Evolutionary conservation across 768 basidiomycete species (phyloP), one percentile per base, ranked within the genome.

Genomic region (Suillus hirtellus): DNA sequence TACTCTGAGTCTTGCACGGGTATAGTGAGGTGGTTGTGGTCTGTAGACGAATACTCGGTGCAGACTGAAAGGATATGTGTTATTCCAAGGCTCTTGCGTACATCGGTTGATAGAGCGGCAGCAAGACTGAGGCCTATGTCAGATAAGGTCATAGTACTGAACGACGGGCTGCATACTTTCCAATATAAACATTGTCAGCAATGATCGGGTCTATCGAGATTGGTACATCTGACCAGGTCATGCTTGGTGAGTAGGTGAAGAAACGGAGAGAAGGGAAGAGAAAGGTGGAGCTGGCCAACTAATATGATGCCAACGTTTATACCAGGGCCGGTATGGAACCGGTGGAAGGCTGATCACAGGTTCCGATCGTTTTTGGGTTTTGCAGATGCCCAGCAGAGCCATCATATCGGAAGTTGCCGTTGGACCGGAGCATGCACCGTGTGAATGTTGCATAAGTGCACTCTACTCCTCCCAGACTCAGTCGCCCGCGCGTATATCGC

Each of bases 51-150:
- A 63, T 78, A 79, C n/a, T 87, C 84, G 0, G 79, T 80, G 66
- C 86, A 88, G 54, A 86, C 84, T 4, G 86, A 86, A 19, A 88
- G 63, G 42, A 83, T 65, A 66, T 87, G 86, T 0, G 86, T 84
- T 62, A 84, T 83, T 24, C 80, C 79, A n/a, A 78, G n/a, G 27
- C 67, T 72, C 59, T 65, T 60, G 44, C 68, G 71, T 31, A 70
- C 52, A 54, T 75, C 73, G 3, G 66, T 70, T 46, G 76, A 76
- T 58, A 77, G 69, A 38, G 77, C 77, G 0, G 77, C 67, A 2
- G 75, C 68, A 34, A 78, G 68, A 62, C 77, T 78, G 5, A 21
- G 17, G 42, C 12, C 14, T 37, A 27, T 5, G 46, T 42, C 56
- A 60, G 37, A 47, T 54, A 31, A 65, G 68, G 53, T 24, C 43